Evolutionary conservation across 208 protist species (phyloP).

Genomic region (Leishmania major): DNA sequence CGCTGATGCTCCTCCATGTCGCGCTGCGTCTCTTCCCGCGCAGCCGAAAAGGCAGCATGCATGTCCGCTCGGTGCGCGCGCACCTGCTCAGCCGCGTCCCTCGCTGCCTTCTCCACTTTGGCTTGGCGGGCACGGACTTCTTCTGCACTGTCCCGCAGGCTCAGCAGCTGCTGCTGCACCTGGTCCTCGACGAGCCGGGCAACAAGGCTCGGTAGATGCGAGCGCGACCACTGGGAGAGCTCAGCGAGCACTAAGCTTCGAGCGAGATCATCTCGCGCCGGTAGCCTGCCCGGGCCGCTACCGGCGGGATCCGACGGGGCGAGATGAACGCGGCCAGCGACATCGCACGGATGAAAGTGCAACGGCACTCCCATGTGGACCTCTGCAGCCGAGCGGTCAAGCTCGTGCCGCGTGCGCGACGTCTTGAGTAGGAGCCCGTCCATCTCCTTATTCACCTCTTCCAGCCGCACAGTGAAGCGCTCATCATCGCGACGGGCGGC

Average conservation of each 20-base stretch:
- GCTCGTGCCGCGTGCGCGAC: constrained; percentile 37
- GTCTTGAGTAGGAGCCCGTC: constrained; percentile 64
- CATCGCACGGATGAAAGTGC: constrained; percentile 1
- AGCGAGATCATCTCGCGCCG: constrained; percentile 16
- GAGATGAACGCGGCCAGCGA: background rate
- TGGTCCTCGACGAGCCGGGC: constrained; percentile 38
- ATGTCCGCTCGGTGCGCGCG: constrained; percentile 20
- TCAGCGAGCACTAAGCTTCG: constrained; percentile 25
- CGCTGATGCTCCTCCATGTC: constrained; percentile 28
- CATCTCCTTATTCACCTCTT: constrained; percentile 81
- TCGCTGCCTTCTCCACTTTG: constrained; percentile 16
- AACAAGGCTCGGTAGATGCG: constrained; percentile 30
- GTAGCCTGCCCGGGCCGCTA: background rate
- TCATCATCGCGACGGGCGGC: constrained; percentile 22
- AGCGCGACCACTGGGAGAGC: constrained; percentile 29
- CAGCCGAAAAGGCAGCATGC: constrained; percentile 26
- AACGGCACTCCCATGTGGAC: constrained; percentile 23
- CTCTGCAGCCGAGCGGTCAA: constrained; percentile 27
- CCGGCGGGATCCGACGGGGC: background rate
- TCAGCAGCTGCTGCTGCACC: constrained; percentile 30
- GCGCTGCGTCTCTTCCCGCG: constrained; percentile 16
- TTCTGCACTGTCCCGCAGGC: constrained; percentile 25
- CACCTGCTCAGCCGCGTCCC: constrained; percentile 32
- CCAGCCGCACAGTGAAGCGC: constrained; percentile 54
- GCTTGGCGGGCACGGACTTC: constrained; percentile 20